These are phyloP conservation scores for Aaosphaeria pasadenensis DNA, from an alignment of 2,329 filamentous ascomycete genomes.

Conservation along the genomic window DNA sequence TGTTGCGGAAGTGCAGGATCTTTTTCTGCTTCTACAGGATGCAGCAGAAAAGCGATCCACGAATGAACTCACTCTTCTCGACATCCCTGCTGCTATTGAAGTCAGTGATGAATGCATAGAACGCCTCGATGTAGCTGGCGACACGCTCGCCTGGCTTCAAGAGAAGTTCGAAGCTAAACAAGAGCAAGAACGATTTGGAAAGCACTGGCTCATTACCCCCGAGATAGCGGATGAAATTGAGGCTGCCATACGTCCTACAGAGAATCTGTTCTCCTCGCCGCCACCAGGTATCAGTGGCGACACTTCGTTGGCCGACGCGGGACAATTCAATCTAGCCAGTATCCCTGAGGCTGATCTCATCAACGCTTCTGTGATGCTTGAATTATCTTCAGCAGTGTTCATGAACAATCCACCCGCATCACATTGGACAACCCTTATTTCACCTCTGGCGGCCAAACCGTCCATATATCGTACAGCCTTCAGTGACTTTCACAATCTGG, in stretches of 20 bases:
- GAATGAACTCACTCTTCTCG: constrained; percentile 42
- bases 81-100: constrained; percentile 71
- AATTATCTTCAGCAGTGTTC: constrained; percentile 30
- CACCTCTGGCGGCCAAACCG: constrained; percentile 69
- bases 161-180: constrained; percentile 59
- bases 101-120: constrained; percentile 63
- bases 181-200: constrained; percentile 61
- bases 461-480: constrained; percentile 72
- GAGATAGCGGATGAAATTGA: constrained; percentile 36
- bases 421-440: constrained; percentile 46
- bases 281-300: constrained; percentile 8
- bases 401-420: constrained; percentile 34
- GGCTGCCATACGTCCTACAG: constrained; percentile 11
- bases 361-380: constrained; percentile 23
- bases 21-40: constrained; percentile 61
- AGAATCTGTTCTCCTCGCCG: constrained; percentile 13
- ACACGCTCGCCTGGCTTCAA: constrained; percentile 63
- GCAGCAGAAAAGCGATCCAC: constrained; percentile 36
- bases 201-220: constrained; percentile 62
- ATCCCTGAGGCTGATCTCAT: constrained; percentile 35
- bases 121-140: constrained; percentile 66
- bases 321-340: constrained; percentile 17
- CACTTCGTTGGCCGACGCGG: background rate
- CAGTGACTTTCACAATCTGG: constrained; percentile 70
- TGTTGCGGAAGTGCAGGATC: constrained; percentile 68